Evolutionary conservation across 805 yeast genomes (phyloP).

Genomic region (Blastobotrys peoriensis): DNA sequence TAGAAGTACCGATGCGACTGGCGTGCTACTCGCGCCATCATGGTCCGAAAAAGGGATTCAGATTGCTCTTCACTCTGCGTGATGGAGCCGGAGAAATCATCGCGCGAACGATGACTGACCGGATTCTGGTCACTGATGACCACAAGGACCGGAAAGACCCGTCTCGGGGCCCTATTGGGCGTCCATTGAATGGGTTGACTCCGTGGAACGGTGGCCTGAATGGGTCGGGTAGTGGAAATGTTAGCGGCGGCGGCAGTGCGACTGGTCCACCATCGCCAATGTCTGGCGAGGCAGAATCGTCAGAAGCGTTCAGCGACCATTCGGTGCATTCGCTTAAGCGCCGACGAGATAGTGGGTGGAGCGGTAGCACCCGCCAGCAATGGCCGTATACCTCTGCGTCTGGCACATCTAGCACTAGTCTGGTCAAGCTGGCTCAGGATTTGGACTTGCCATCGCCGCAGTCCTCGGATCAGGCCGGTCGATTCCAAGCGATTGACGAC

Average conservation of each 20-base stretch:
- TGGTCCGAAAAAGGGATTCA: slow-evolving; percentile 75
- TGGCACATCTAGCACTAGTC: slow-evolving; percentile 1
- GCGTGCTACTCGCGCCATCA: slow-evolving; percentile 96
- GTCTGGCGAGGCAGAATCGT: slow-evolving; percentile 32
- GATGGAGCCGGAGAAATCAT: slow-evolving; percentile 55
- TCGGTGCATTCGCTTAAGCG: slow-evolving; percentile 19
- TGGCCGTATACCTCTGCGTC: slow-evolving; percentile 2
- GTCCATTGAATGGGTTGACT: not conserved
- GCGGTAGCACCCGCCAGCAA: slow-evolving; percentile 4
- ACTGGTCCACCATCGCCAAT: slow-evolving; percentile 24
- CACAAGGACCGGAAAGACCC: slow-evolving; percentile 46
- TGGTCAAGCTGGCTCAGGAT: not conserved
- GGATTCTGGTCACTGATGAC: slow-evolving; percentile 89
- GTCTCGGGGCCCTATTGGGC: not conserved
- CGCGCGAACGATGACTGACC: slow-evolving; percentile 67
- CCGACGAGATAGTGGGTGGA: slow-evolving; percentile 20
- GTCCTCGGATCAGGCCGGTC: slow-evolving; percentile 2
- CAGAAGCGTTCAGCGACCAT: slow-evolving; percentile 15
- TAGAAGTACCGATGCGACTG: slow-evolving; percentile 61
- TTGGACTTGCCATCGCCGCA: slow-evolving; percentile 2
- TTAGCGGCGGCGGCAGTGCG: too few species aligned
- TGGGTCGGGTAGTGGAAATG: too few species aligned
- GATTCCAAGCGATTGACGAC: not conserved
- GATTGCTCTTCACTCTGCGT: slow-evolving; percentile 43
- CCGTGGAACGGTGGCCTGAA: not conserved